Evolutionary conservation across 371 early-diverging fungal genomes (phyloP).

Genomic region (Batkoa obscura): DNA sequence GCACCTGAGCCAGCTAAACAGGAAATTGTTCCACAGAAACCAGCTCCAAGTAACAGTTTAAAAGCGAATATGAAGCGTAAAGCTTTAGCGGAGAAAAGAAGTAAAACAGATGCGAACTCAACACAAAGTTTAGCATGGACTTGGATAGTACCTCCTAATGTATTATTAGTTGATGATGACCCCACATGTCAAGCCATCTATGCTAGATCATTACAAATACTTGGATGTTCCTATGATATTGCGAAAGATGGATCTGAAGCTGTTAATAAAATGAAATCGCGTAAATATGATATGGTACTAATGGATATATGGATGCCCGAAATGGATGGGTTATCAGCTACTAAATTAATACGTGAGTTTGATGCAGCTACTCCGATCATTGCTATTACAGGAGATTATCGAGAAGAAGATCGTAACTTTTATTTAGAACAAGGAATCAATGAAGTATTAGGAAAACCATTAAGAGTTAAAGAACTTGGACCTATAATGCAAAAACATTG

Average conservation of each 20-base stretch:
- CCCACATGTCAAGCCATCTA: conserved; percentile 40
- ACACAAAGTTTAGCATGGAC: conserved; percentile 6
- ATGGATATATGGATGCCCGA: conserved; percentile 68
- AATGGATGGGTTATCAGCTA: conserved; percentile 43
- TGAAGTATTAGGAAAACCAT: conserved; percentile 62
- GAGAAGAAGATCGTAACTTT: conserved; percentile 39
- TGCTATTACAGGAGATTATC: conserved; percentile 56
- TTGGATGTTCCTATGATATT: conserved; percentile 51
- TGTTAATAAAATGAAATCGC: conserved; percentile 32
- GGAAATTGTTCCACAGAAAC: background rate
- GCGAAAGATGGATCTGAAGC: conserved; percentile 57
- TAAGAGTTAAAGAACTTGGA: conserved; percentile 10
- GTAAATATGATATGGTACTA: conserved; percentile 54
- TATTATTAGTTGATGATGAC: conserved; percentile 62
- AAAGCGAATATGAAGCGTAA: too few species aligned
- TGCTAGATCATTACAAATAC: conserved; percentile 32
- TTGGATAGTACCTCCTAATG: conserved; percentile 46
- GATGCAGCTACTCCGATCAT: conserved; percentile 54
- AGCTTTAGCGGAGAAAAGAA: background rate
- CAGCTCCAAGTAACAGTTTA: too few species aligned
- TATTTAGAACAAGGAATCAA: conserved; percentile 64
- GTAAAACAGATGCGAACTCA: background rate
- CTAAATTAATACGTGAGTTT: conserved; percentile 49
- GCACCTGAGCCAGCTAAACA: too few species aligned
- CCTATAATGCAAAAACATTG: conserved; percentile 4